A percentile compares a stretch with the other conserved stretches of the same genome.
These are phyloP conservation scores for Eremochloa ophiuroides DNA, from an alignment of 176 grass and related monocot species.

Conservation along the genomic window DNA sequence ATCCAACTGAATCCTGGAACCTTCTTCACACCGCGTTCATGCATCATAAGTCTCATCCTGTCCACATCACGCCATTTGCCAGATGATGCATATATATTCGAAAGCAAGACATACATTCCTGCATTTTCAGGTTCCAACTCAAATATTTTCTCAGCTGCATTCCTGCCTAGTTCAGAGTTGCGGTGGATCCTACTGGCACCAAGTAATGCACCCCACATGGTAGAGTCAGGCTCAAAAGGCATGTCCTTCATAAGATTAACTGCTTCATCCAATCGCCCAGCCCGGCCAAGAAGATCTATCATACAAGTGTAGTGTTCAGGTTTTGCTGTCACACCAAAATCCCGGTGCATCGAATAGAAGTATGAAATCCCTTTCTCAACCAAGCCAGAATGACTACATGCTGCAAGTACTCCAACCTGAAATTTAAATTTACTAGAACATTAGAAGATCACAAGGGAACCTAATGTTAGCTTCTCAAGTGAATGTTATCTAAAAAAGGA, in stretches of 20 bases:
- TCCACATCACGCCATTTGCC: slow-evolving; percentile 77
- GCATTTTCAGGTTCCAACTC: slow-evolving; percentile 88
- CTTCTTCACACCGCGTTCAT: slow-evolving; percentile 66
- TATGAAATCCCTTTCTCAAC: slow-evolving; percentile 81
- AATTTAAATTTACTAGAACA: slow-evolving; percentile 23
- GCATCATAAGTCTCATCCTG: slow-evolving; percentile 89
- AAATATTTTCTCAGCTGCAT: slow-evolving; percentile 80
- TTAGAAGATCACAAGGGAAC: neutral
- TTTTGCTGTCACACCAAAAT: slow-evolving; percentile 75
- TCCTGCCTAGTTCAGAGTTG: slow-evolving; percentile 73
- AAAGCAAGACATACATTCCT: slow-evolving; percentile 96
- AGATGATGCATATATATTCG: slow-evolving; percentile 82
- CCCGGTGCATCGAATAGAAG: slow-evolving; percentile 65
- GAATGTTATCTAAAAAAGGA: neutral
- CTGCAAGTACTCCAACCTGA: slow-evolving; percentile 83
- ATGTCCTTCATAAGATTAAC: slow-evolving; percentile 71
- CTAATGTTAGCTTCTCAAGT: neutral
- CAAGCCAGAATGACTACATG: slow-evolving; percentile 87
- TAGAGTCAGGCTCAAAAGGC: slow-evolving; percentile 80
- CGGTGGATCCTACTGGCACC: slow-evolving; percentile 92
- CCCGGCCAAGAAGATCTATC: slow-evolving; percentile 88
- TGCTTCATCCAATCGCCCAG: slow-evolving; percentile 79
- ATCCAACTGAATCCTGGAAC: slow-evolving; percentile 94
- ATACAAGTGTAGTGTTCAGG: slow-evolving; percentile 91
- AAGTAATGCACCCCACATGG: slow-evolving; percentile 90